Evolutionary conservation across 352 stramenopile species (phyloP).

Genomic region (Globisporangium camurandrum): DNA sequence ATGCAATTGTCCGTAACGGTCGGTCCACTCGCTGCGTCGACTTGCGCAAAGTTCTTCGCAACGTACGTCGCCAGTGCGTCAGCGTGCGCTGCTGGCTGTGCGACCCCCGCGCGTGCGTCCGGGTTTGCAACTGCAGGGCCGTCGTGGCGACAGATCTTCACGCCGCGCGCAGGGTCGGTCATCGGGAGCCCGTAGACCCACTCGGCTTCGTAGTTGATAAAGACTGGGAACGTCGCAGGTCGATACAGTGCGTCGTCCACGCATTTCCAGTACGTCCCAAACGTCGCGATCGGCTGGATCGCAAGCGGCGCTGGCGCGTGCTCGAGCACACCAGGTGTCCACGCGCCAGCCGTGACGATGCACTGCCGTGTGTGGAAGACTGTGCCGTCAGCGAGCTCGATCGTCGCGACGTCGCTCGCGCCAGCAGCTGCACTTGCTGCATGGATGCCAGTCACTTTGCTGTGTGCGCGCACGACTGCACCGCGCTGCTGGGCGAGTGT

Average conservation of each 20-base stretch:
- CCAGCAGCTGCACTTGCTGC: constrained; percentile 2
- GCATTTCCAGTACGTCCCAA: too few species aligned
- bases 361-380: constrained; percentile 25
- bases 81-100: constrained; percentile 24
- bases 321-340: too few species aligned
- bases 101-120: constrained; percentile 26
- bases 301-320: too few species aligned
- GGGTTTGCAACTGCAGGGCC: constrained; percentile 37
- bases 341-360: constrained; percentile 53
- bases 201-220: too few species aligned
- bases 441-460: constrained; percentile 11
- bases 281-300: too few species aligned
- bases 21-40: too few species aligned
- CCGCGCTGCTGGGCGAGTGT: constrained; percentile 27
- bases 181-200: constrained; percentile 50
- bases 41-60: constrained; percentile 35
- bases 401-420: constrained; percentile 11
- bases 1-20: too few species aligned
- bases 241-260: too few species aligned
- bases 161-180: constrained; percentile 29
- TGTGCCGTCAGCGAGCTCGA: constrained; percentile 24
- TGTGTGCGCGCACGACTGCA: constrained; percentile 28
- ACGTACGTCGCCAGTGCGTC: too few species aligned
- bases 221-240: too few species aligned
- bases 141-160: constrained; percentile 74